These are phyloP conservation scores for Chaetomium olivaceum DNA, from an alignment of 2,329 filamentous ascomycete species.

Conservation along the genomic window DNA sequence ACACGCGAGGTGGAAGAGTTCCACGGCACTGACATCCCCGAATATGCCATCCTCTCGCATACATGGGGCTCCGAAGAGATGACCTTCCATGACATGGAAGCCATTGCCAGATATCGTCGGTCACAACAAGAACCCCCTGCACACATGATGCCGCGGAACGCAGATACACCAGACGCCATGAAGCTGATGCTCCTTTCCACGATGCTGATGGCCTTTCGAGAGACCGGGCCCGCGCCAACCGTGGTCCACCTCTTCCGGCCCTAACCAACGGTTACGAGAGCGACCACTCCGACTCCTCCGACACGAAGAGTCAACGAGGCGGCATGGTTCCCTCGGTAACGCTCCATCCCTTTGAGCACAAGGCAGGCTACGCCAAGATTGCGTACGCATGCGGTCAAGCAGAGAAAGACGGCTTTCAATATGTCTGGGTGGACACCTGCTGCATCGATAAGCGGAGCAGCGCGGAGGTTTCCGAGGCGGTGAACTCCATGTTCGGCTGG, in stretches of 20 bases:
- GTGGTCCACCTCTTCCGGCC: not conserved
- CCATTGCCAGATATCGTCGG: conserved; percentile 23
- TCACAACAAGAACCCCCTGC: conserved; percentile 7
- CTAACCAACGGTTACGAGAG: conserved; percentile 17
- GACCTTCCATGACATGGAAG: conserved; percentile 25
- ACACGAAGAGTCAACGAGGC: conserved; percentile 1
- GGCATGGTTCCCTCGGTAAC: not conserved
- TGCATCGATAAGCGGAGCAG: conserved; percentile 42
- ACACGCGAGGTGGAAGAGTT: conserved; percentile 40
- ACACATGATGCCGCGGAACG: not conserved
- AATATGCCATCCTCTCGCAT: conserved; percentile 45
- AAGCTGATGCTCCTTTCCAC: conserved; percentile 34
- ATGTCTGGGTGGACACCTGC: conserved; percentile 43
- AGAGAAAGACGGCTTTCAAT: conserved; percentile 30
- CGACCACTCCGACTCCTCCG: conserved; percentile 17
- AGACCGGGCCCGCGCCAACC: conserved; percentile 8
- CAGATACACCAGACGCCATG: conserved; percentile 39
- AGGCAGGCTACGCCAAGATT: conserved; percentile 40
- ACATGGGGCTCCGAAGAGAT: conserved; percentile 37
- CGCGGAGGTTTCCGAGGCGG: conserved; percentile 40
- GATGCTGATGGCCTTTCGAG: conserved; percentile 30
- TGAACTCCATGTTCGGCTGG: conserved; percentile 43
- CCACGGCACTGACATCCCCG: conserved; percentile 32
- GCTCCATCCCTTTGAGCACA: conserved; percentile 25
- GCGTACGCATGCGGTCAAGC: conserved; percentile 37